Base-by-base conservation (phyloP, 805 yeast genomes). In the Priceomyces carsonii region DNA sequence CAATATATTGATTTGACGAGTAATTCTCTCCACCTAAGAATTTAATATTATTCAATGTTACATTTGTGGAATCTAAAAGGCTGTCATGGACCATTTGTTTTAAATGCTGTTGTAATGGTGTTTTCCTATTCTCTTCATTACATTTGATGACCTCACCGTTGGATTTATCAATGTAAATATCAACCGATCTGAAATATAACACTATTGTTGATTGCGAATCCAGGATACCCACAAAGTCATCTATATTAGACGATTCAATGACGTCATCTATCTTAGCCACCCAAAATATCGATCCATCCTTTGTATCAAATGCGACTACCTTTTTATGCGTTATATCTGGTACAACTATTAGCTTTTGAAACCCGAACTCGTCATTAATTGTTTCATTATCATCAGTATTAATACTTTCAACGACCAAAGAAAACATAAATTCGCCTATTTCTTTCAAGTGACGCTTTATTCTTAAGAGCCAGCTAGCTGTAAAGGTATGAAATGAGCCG, bases 211-310 rank as follows among this genome's bases (percentile, higher is more conserved):
- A n/a, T n/a, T n/a, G n/a, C n/a, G n/a, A n/a, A n/a, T n/a, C n/a
- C n/a, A n/a, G n/a, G n/a, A n/a, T n/a, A n/a, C n/a, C n/a, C n/a
- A n/a, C n/a, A n/a, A n/a, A n/a, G n/a, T n/a, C n/a, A n/a, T n/a
- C n/a, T n/a, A n/a, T n/a, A n/a, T n/a, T n/a, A n/a, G n/a, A n/a
- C n/a, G n/a, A n/a, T n/a, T n/a, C n/a, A n/a, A n/a, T n/a, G 26
- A 21, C 24, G 24, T 32, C 17, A 23, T 20, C 18, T 2, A 51
- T 39, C 4, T 33, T 19, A 3, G 29, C 20, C 14, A 36, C 46
- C 83, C 82, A 79, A 5, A 56, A 44, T 3, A 59, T 24, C 1
- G 54, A 45, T 13, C 76, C 75, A 33, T 66, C 55, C 5, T 55
- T 45, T 1, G 74, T 51, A 39, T 71, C 64, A 12, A 76, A 50